phyloP scores from a whole-genome alignment of 2,329 filamentous ascomycete species.

The Colletotrichum euphorbiae region DNA sequence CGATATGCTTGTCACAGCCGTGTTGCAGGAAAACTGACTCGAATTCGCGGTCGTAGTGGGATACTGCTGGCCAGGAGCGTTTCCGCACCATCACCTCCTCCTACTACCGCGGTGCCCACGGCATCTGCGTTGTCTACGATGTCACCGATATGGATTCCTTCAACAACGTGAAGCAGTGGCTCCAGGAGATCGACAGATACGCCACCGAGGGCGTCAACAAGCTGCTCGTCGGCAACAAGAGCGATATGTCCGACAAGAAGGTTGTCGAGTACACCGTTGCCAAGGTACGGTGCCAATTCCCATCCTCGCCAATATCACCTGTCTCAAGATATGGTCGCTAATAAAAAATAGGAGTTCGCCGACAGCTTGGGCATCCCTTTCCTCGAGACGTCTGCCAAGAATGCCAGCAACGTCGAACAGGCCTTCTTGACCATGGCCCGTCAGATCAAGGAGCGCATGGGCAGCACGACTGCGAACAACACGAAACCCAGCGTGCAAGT shows the following conservation, averaged over 20 bases:
- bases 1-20: background rate
- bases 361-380: constrained; percentile 99
- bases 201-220: constrained; percentile 99
- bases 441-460: constrained; percentile 99
- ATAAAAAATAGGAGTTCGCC: constrained; percentile 83
- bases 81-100: constrained; percentile 99
- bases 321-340: background rate
- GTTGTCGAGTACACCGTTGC: constrained; percentile 99
- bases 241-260: constrained; percentile 99
- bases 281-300: constrained; percentile 74
- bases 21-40: constrained; percentile 44
- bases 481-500: constrained; percentile 99
- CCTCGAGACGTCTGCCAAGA: constrained; percentile 99
- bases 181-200: constrained; percentile 99
- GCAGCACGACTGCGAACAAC: constrained; percentile 93
- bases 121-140: constrained; percentile 99
- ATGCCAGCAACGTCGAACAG: constrained; percentile 99
- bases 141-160: constrained; percentile 99
- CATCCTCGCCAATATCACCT: constrained; percentile 1
- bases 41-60: constrained; percentile 76
- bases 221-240: constrained; percentile 99
- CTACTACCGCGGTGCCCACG: constrained; percentile 98
- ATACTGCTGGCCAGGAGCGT: constrained; percentile 98
- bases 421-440: constrained; percentile 99
- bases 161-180: constrained; percentile 99